Evolutionary conservation across 208 protist species (phyloP).

Genomic region (Trypanosoma avium): DNA sequence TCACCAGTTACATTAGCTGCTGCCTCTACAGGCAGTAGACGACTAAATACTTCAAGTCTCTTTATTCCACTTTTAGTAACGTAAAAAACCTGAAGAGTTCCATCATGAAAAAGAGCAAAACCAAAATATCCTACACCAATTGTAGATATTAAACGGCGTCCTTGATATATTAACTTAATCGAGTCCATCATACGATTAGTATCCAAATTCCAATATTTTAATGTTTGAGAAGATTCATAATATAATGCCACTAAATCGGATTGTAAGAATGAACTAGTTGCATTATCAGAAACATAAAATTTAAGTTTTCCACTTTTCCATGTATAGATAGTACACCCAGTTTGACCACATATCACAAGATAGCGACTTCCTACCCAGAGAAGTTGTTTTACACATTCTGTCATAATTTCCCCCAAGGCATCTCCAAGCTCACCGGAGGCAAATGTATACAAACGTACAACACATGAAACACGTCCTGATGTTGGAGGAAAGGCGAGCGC

Average conservation of each 20-base stretch:
- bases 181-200: constrained; percentile 39
- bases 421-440: constrained; percentile 41
- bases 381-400: constrained; percentile 26
- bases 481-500: constrained; percentile 24
- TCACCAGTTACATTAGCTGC: neutral
- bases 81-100: constrained; percentile 61
- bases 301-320: constrained; percentile 36
- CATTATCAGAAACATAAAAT: constrained; percentile 33
- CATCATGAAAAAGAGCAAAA: constrained; percentile 67
- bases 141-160: constrained; percentile 6
- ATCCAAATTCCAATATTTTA: constrained; percentile 64
- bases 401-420: constrained; percentile 50
- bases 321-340: constrained; percentile 31
- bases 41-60: constrained; percentile 44
- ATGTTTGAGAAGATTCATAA: constrained; percentile 10
- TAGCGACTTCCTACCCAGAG: constrained; percentile 49
- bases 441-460: constrained; percentile 45
- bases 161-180: constrained; percentile 6
- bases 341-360: constrained; percentile 31
- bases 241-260: constrained; percentile 37
- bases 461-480: neutral
- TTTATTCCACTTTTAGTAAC: constrained; percentile 36
- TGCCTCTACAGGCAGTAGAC: constrained; percentile 32
- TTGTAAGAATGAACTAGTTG: constrained; percentile 31
- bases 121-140: constrained; percentile 55